Percentiles rank a stretch among this genome's conserved stretches.
These are phyloP conservation scores for Syzygium aqueum DNA, from an alignment of 345 rosid genomes.

Conservation along the genomic window DNA sequence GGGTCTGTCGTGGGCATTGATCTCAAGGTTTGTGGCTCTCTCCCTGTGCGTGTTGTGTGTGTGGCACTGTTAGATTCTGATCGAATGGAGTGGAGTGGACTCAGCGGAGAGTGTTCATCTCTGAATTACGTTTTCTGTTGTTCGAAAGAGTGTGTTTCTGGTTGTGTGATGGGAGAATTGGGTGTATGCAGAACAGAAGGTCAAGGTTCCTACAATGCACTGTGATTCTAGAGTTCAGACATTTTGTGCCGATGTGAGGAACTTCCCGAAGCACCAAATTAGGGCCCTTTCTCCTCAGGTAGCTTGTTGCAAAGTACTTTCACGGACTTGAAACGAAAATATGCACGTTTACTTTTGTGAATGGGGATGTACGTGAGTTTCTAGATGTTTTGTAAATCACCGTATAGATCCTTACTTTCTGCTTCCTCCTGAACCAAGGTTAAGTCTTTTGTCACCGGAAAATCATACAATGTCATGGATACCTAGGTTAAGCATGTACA, in stretches of 20 bases:
- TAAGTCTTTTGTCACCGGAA: not conserved
- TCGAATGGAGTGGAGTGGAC: not conserved
- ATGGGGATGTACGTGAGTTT: not conserved
- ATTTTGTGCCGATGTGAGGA: slow-evolving; percentile 69
- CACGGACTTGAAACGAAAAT: not conserved
- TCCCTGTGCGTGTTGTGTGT: not conserved
- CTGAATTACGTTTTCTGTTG: not conserved
- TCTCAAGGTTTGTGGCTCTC: slow-evolving; percentile 51
- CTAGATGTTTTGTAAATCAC: not conserved
- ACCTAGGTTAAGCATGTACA: not conserved
- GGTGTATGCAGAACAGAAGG: slow-evolving; percentile 75
- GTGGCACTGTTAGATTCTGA: not conserved
- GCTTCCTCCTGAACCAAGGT: not conserved
- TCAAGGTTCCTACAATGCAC: slow-evolving; percentile 71
- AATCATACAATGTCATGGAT: not conserved
- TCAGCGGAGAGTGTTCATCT: not conserved
- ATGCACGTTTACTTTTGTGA: not conserved
- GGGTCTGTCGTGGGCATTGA: slow-evolving; percentile 85
- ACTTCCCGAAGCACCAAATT: slow-evolving; percentile 43
- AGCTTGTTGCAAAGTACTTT: not conserved
- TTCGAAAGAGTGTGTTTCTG: not conserved
- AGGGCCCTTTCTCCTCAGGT: slow-evolving; percentile 77
- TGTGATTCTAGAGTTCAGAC: slow-evolving; percentile 85
- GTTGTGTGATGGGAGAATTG: not conserved
- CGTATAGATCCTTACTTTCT: not conserved